These are phyloP conservation scores for Chaetomidium leptoderma DNA, from an alignment of 495 filamentous ascomycete genomes.

Conservation along the genomic window DNA sequence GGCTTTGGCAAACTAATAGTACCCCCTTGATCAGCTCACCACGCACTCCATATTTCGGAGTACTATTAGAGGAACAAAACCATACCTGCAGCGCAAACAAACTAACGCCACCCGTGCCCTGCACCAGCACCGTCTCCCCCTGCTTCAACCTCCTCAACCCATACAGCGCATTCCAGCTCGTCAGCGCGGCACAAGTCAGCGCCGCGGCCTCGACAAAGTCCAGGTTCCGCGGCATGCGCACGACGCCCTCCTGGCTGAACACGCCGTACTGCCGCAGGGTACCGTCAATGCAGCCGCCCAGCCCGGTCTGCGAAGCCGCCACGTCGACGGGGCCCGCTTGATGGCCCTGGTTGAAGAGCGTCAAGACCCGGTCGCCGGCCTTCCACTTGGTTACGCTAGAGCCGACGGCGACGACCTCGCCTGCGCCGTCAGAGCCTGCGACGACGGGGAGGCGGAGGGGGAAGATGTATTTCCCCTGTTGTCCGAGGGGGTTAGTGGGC, in stretches of 20 bases:
- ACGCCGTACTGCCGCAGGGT: constrained; percentile 66
- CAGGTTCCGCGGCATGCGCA: constrained; percentile 59
- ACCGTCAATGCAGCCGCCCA: constrained; percentile 70
- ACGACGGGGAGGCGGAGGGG: constrained; percentile 54
- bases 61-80: no score
- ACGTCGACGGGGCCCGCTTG: constrained; percentile 54
- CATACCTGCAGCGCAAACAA: constrained; percentile 60
- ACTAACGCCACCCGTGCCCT: constrained; percentile 79
- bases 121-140: constrained; percentile 68
- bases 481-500: neutral
- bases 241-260: constrained; percentile 66
- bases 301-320: constrained; percentile 46
- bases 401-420: constrained; percentile 65
- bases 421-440: constrained; percentile 73
- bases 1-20: constrained; percentile 69
- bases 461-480: constrained; percentile 65
- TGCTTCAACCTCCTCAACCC: constrained; percentile 62
- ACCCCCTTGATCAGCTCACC: neutral
- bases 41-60: no score
- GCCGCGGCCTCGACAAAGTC: constrained; percentile 61
- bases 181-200: constrained; percentile 68
- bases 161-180: constrained; percentile 79
- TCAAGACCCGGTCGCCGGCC: constrained; percentile 67
- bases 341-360: constrained; percentile 77
- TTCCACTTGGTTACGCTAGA: constrained; percentile 62